Base-by-base conservation (phyloP, 805 yeast species). In the Suhomyces kilbournensis region DNA sequence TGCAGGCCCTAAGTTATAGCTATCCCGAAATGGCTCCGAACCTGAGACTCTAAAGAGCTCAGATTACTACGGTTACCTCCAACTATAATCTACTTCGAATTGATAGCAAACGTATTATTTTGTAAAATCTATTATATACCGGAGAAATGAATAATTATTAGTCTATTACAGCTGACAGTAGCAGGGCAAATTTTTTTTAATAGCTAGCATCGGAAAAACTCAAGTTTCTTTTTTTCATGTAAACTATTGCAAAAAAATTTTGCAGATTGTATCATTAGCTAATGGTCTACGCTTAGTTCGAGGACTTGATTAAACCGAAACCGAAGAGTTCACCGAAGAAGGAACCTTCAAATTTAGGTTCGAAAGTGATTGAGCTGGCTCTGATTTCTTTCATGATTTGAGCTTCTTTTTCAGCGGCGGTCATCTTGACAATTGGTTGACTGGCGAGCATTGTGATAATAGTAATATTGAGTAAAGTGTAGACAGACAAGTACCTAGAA, bases 361-460 rank as follows among this genome's bases (percentile, higher is more conserved):
- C 76, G 63, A 55, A 74, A 56, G 64, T 70, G 45, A 60, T 67
- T 46, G 58, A 46, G 53, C 59, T 60, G 34, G 70, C 63, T 69
- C 76, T 71, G 55, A 75, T 75, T 57, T 74, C 78, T 44, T 66
- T 65, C 79, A 75, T 74, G 58, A 75, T 74, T 57, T 65, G 64
- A 55, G 77, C 78, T 67, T 75, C 79, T 63, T 75, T 75, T 62
- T 75, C 78, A 50, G 78, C 78, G 52, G 74, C 59, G 35, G 57
- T 51, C 55, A 54, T 53, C 50, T 55, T 53, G 47, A 49, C 39
- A 35, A 52, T 47, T 35, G 44, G 46, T 48, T 34, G 51, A 20
- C 43, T 30, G 30, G 54, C 46, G 44, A 44, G 17, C 50, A 51
- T 46, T 14, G 8, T 26, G 23, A 30, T 43, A 12, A 12, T 28